Evolutionary conservation across 2,329 filamentous ascomycete genomes (phyloP).

Genomic region (Sarocladium oryzae): DNA sequence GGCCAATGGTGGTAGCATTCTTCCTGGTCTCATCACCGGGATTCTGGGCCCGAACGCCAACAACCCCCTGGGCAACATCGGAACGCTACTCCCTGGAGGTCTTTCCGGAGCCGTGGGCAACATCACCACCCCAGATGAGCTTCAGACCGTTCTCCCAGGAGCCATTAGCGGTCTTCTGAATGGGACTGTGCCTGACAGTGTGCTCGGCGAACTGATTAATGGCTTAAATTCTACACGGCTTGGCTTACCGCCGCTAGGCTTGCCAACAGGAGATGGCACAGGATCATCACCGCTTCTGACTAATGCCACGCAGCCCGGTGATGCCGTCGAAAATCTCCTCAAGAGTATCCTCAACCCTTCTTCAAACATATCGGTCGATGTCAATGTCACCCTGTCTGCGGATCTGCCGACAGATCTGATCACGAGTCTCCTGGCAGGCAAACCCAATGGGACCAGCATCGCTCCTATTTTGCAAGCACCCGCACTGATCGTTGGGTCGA

Average conservation of each 20-base stretch:
- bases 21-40: background rate
- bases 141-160: background rate
- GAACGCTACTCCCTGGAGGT: background rate
- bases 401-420: background rate
- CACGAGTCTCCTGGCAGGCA: background rate
- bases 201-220: background rate
- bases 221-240: background rate
- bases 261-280: background rate
- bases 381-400: background rate
- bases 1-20: conserved; percentile 1
- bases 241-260: background rate
- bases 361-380: background rate
- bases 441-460: background rate
- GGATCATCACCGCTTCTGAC: background rate
- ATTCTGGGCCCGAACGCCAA: background rate
- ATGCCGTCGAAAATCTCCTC: conserved; percentile 1
- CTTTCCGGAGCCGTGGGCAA: background rate
- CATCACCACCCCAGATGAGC: background rate
- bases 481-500: background rate
- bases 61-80: conserved; percentile 5
- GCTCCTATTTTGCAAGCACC: background rate
- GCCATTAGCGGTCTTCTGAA: conserved; percentile 3
- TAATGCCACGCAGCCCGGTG: conserved; percentile 1
- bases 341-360: background rate
- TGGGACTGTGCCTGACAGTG: background rate